phyloP scores from a whole-genome alignment of 306 rosid species.

The Bauhinia variegata region DNA sequence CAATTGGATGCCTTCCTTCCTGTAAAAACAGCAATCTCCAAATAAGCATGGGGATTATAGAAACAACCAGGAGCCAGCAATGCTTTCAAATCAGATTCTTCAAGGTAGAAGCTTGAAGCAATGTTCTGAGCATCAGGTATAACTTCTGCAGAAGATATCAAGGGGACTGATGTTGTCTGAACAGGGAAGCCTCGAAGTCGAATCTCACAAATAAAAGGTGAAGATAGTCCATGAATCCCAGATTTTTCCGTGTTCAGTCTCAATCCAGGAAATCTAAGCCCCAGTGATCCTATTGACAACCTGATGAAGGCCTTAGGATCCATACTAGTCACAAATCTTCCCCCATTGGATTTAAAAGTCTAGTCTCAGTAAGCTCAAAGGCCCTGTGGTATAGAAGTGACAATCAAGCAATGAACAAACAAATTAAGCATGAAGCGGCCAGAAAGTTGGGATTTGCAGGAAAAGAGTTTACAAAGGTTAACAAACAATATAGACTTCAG shows the following conservation, averaged over 20 bases:
- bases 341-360: conserved; percentile 44
- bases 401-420: conserved; percentile 16
- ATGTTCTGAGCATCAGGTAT: conserved; percentile 61
- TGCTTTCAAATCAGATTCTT: conserved; percentile 80
- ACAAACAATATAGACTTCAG: background rate
- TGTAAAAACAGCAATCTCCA: conserved; percentile 76
- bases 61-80: conserved; percentile 85
- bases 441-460: background rate
- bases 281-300: conserved; percentile 81
- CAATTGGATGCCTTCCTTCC: conserved; percentile 85
- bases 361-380: conserved; percentile 19
- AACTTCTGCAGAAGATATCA: conserved; percentile 69
- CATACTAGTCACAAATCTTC: conserved; percentile 63
- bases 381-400: conserved; percentile 35
- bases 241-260: conserved; percentile 54
- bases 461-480: conserved; percentile 10
- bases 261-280: conserved; percentile 66
- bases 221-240: conserved; percentile 54
- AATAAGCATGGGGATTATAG: conserved; percentile 73
- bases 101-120: conserved; percentile 88
- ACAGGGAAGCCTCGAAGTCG: conserved; percentile 94
- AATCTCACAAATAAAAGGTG: conserved; percentile 82
- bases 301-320: conserved; percentile 92
- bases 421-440: conserved; percentile 16
- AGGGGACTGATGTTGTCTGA: conserved; percentile 74